Evolutionary conservation across 2,329 filamentous ascomycete species (phyloP).

Genomic region (Xylariaceae sp.): DNA sequence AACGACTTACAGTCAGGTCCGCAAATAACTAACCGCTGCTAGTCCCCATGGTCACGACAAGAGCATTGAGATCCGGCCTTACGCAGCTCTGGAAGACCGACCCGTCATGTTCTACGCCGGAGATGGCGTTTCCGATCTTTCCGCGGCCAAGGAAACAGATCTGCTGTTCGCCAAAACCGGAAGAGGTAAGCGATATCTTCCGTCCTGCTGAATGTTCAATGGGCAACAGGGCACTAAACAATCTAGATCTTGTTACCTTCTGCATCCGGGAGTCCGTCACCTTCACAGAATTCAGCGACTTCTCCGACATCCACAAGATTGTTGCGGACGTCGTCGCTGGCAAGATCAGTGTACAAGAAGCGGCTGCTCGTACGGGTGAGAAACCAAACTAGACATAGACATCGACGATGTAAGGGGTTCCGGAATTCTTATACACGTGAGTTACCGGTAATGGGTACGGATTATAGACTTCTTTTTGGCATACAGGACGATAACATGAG

Average conservation of each 20-base stretch:
- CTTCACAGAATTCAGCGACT: conserved; percentile 83
- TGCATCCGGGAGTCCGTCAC: conserved; percentile 80
- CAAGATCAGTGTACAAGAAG: conserved; percentile 63
- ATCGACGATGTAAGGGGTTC: background rate
- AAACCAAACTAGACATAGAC: conserved; percentile 10
- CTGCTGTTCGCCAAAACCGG: conserved; percentile 90
- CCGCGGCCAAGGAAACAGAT: conserved; percentile 87
- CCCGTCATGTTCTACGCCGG: conserved; percentile 92
- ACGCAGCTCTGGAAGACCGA: conserved; percentile 68
- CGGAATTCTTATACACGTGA: background rate
- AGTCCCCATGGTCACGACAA: conserved; percentile 96
- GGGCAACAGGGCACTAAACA: conserved; percentile 11
- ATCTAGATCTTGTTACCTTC: conserved; percentile 73
- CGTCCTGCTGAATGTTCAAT: background rate
- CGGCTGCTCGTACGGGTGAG: conserved; percentile 46
- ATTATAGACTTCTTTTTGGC: background rate
- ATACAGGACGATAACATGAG: conserved; percentile 4
- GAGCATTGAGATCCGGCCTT: conserved; percentile 82
- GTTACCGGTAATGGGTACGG: background rate
- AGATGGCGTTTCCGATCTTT: conserved; percentile 88
- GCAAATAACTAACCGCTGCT: conserved; percentile 12
- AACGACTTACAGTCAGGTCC: background rate
- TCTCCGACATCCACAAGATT: conserved; percentile 69
- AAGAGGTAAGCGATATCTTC: conserved; percentile 52
- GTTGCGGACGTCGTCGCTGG: conserved; percentile 74